Evolutionary conservation across 306 rosid species (phyloP), one percentile per base, ranked within the genome.

Genomic region (Cicer arietinum): DNA sequence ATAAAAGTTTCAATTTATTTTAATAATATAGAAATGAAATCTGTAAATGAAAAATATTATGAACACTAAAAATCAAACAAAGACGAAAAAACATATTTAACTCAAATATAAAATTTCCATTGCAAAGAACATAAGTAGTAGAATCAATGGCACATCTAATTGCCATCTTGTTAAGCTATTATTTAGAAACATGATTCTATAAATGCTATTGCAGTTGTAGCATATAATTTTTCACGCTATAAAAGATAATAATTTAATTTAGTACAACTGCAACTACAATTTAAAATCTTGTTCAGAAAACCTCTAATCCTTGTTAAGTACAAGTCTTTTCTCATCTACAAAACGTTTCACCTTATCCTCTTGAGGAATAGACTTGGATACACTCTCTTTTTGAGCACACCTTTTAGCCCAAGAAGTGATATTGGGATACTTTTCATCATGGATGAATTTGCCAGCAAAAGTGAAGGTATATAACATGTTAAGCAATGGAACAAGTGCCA

Each of bases 331-430:
- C 44, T 74, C 70, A 0, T 61, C 37, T 35, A 22, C 14, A 77
- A 18, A 45, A 10, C 67, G 22, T 17, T 75, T 54, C 47, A 85
- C 47, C 68, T 44, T 83, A 1, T 62, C 70, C 42, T 80, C 83
- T 47, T 75, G 53, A 7, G 87, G 81, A 54, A 83, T 77, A 39
- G 84, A 50, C 39, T 58, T 87, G 16, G 74, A 65, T 11, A 85
- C 83, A 58, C 86, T 51, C 45, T 84, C 71, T 10, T 78, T 40
- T 11, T 75, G 42, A 72, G 22, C 12, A 67, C 87, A 87, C 61
- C 84, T 85, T 63, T 51, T 83, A 3, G 76, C 85, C 89, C 89
- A 85, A 45, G 72, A 77, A 46, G 62, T 13, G 45, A 88, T 9
- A 58, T 68, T 81, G 6, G 87, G 91, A n/a, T 76, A 81, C 76